phyloP scores from a whole-genome alignment of 169 alveolate species.

The Plasmodium coatneyi region DNA sequence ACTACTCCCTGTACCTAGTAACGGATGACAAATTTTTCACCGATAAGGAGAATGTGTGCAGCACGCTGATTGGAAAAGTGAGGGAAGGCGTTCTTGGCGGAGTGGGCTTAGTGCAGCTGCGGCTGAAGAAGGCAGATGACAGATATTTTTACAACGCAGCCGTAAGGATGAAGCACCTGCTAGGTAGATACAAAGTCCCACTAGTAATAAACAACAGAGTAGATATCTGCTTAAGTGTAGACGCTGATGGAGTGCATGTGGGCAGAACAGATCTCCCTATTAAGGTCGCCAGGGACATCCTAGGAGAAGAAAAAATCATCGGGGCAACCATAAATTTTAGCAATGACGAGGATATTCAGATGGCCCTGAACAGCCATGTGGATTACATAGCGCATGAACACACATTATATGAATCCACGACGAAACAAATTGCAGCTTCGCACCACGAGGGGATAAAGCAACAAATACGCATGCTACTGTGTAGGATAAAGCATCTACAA shows the following conservation, averaged over 20 bases:
- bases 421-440: constrained; percentile 15
- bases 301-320: constrained; percentile 79
- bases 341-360: constrained; percentile 59
- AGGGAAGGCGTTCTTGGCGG: constrained; percentile 73
- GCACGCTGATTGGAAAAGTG: constrained; percentile 12
- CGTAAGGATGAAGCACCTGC: constrained; percentile 8
- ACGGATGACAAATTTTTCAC: constrained; percentile 66
- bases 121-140: constrained; percentile 76
- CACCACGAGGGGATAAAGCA: constrained; percentile 20
- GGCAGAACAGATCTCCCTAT: constrained; percentile 80
- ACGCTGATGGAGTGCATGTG: constrained; percentile 81
- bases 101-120: constrained; percentile 78
- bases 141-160: constrained; percentile 50
- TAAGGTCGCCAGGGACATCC: constrained; percentile 71
- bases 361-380: constrained; percentile 44
- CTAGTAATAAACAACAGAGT: constrained; percentile 78
- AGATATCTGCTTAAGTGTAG: constrained; percentile 78
- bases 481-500: constrained; percentile 28
- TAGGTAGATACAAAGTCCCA: constrained; percentile 68
- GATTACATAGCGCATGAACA: constrained; percentile 69
- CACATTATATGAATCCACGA: constrained; percentile 46
- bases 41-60: constrained; percentile 32
- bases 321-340: constrained; percentile 78
- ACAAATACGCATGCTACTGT: constrained; percentile 5
- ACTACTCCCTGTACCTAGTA: constrained; percentile 66